Evolutionary conservation across 148 eudicot species (phyloP), one percentile per base, ranked within the genome.

Genomic region (Nyssa sinensis): DNA sequence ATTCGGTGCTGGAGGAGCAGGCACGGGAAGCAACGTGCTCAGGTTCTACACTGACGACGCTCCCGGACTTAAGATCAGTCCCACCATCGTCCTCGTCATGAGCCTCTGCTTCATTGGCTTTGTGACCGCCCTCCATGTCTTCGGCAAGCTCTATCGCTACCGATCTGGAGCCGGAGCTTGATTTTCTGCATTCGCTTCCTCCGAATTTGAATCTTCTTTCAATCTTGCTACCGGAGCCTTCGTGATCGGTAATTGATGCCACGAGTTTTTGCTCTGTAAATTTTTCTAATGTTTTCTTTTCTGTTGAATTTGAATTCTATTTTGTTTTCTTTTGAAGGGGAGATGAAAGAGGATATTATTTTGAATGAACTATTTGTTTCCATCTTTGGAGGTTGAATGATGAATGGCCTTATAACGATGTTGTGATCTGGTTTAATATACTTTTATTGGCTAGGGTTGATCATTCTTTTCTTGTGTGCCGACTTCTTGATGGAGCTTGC

Each of bases 21-120:
- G 75, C n/a, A 35, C 30, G 7, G 77, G 77, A 2, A 61, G 81
- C 59, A 90, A 86, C 80, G 84, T 90, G 83, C 87, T 90, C 19
- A 71, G 91, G 35, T 90, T 90, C 77, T 87, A 89, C 79, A 89
- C 91, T 3, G 89, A 89, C 63, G 93, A 89, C 62, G 85, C 91
- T 19, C 91, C 91, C 2, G 94, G 94, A 17, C 75, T 90, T 41
- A 90, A 88, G 86, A 83, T 90, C 75, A 73, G 83, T 10, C 91
- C 94, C 66, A 88, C 88, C 0, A 83, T 85, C 19, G 91, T 90
- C 30, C 88, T 90, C 25, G 89, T 90, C 5, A 81, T 88, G 90
- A 90, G 94, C 74, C 82, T 90, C 12, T 83, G 88, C 77, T 90
- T 88, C 76, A 90, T 90, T 74, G 91, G 82, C 62, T 90, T 90